phyloP scores from a whole-genome alignment of 1,139 yeast genomes.

The Yamadazyma songkhlaensis region DNA sequence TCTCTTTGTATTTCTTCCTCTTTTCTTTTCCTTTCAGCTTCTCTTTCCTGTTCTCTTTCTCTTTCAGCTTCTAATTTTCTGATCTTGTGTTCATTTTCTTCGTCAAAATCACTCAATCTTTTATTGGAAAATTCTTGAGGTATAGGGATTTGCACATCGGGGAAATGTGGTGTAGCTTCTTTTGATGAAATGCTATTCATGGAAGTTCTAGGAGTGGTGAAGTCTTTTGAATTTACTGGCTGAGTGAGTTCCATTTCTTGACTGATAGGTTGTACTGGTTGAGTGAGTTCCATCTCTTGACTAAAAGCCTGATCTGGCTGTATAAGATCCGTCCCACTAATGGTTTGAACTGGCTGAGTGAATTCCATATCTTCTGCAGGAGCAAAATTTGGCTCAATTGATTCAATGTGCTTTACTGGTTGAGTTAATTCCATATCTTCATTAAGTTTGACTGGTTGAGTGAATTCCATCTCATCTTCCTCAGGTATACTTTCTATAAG shows the following conservation, averaged over 20 bases:
- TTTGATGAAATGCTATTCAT: constrained; percentile 1
- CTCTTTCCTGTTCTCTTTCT: not conserved
- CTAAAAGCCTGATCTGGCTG: not conserved
- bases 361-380: constrained; percentile 14
- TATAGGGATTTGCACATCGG: constrained; percentile 16
- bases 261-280: not conserved
- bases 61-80: not conserved
- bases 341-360: constrained; percentile 11
- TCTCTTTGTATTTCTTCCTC: not conserved
- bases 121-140: constrained; percentile 13
- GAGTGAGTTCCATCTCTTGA: not conserved
- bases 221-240: not conserved
- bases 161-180: constrained; percentile 12
- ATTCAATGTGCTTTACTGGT: not conserved
- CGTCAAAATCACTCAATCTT: constrained; percentile 11
- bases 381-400: not conserved
- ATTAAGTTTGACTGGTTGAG: constrained; percentile 11
- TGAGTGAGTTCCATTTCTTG: not conserved
- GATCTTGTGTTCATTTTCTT: not conserved
- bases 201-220: not conserved
- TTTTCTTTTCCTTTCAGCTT: not conserved
- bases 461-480: constrained; percentile 15
- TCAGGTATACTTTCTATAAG: not conserved
- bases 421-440: constrained; percentile 7
- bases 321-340: not conserved